Evolutionary conservation across 129 eudicot genomes (phyloP), one percentile per base, ranked within the genome.

Genomic region (Scalesia atractyloides): DNA sequence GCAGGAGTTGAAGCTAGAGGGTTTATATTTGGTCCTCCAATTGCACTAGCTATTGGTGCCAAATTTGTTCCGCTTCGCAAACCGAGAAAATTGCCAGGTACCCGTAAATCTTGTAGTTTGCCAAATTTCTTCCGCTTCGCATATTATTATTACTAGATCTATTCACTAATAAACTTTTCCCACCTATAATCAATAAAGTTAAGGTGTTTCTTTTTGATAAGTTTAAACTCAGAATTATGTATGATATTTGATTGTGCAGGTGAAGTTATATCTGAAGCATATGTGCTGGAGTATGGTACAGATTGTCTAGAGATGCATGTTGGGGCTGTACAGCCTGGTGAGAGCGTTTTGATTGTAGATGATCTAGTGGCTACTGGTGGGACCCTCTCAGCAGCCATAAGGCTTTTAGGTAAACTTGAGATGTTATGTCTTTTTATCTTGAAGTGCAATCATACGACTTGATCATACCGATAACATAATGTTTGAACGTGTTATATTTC

Each of bases 1-100:
- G 18, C 59, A 89, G 98, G 98, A 75, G 97, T 93, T 77, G 98
- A 93, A 88, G 97, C 98, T 46, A 88, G 98, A 86, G 98, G 98
- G 36, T 94, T 94, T 70, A 76, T 94, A 84, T 94, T 94, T 83
- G 98, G 97, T 33, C 91, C 98, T 64, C 69, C 98, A 7, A 94
- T 94, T 44, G 98, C 98, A 24, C 71, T 94, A 79, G 98, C 95
- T 62, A 90, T 94, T 73, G 98, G 98, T 68, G 98, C 98, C 56
- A 94, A 90, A 76, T 94, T 94, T 64, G 86, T 94, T 79, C 97
- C 97, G 66, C 80, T 94, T 43, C 96, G 98, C 47, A 94, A 94
- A 76, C 97, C 93, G 48, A 81, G 81, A 81, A 94, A 94, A 70
- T 77, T 94, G 77, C 98, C 97, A 15, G 98, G 98, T 90, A 73